Conservation (phyloP, 805 yeast species). For the Kodamaea jinghongensis region DNA sequence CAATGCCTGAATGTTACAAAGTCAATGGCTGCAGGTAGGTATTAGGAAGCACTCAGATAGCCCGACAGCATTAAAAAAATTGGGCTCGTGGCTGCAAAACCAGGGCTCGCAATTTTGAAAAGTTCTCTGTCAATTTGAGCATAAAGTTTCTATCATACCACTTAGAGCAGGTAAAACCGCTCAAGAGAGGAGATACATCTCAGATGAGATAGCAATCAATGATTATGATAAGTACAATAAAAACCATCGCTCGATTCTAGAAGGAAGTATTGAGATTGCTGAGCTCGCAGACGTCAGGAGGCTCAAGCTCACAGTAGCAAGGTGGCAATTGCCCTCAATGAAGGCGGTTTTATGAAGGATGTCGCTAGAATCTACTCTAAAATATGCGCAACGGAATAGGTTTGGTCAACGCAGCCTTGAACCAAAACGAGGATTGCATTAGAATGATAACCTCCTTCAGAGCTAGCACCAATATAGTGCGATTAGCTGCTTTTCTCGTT, state of each 20-base stretch:
- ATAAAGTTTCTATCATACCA: conserved; percentile 19
- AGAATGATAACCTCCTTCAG: conserved; percentile 45
- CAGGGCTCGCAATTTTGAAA: conserved; percentile 11
- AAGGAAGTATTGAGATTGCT: conserved; percentile 31
- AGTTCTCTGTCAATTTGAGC: conserved; percentile 2
- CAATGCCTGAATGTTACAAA: conserved; percentile 1
- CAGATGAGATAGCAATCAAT: conserved; percentile 14
- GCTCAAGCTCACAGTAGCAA: conserved; percentile 41
- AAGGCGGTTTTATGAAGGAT: conserved; percentile 60
- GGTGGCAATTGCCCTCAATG: conserved; percentile 37
- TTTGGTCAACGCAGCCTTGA: conserved; percentile 42
- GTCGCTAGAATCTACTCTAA: conserved; percentile 66
- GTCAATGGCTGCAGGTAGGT: conserved; percentile 74
- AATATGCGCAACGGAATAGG: conserved; percentile 55
- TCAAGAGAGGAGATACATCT: conserved; percentile 7
- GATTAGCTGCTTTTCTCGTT: too few species aligned
- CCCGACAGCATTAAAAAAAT: conserved; percentile 41
- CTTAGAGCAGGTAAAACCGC: conserved; percentile 14
- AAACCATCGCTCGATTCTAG: conserved; percentile 23
- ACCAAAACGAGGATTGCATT: conserved; percentile 33
- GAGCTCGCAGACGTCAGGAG: conserved; percentile 9
- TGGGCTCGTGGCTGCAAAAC: conserved; percentile 6
- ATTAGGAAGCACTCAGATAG: conserved; percentile 72
- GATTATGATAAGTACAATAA: conserved; percentile 15
- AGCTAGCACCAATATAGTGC: conserved; percentile 8